Conservation (phyloP, 768 basidiomycete genomes). For the Artomyces pyxidatus region DNA sequence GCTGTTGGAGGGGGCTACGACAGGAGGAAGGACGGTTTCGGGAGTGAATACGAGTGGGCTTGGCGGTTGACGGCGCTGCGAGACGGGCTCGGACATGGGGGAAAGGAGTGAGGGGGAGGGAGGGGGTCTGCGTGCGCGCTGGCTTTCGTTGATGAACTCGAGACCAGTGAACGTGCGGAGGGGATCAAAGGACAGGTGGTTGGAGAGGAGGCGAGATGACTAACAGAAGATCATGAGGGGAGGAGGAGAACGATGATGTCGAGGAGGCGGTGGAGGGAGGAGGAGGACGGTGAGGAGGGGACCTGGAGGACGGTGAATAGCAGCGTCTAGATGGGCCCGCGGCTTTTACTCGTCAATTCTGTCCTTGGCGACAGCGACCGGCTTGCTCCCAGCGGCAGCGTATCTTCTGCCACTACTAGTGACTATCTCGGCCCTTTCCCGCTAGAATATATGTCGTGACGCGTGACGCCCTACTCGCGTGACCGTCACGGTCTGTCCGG, state of each 20-base stretch:
- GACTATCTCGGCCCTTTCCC: too few species aligned
- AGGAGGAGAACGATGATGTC: background rate
- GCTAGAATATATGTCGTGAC: too few species aligned
- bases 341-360: background rate
- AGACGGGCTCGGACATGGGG: constrained; percentile 26
- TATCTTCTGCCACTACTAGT: too few species aligned
- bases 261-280: constrained; percentile 5
- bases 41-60: constrained; percentile 76
- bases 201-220: constrained; percentile 1
- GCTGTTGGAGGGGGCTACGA: constrained; percentile 22
- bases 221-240: constrained; percentile 12
- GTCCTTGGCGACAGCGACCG: background rate
- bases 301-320: background rate
- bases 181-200: constrained; percentile 12
- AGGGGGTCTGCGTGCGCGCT: constrained; percentile 8
- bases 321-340: background rate
- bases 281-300: constrained; percentile 12
- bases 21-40: constrained; percentile 37
- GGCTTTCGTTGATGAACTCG: background rate
- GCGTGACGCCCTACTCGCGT: too few species aligned
- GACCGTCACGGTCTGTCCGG: constrained; percentile 8
- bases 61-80: constrained; percentile 42
- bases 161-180: too few species aligned
- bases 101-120: constrained; percentile 4
- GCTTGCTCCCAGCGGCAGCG: too few species aligned